Conservation (phyloP, 352 stramenopile species). For the Globisporangium paroecandrum region DNA sequence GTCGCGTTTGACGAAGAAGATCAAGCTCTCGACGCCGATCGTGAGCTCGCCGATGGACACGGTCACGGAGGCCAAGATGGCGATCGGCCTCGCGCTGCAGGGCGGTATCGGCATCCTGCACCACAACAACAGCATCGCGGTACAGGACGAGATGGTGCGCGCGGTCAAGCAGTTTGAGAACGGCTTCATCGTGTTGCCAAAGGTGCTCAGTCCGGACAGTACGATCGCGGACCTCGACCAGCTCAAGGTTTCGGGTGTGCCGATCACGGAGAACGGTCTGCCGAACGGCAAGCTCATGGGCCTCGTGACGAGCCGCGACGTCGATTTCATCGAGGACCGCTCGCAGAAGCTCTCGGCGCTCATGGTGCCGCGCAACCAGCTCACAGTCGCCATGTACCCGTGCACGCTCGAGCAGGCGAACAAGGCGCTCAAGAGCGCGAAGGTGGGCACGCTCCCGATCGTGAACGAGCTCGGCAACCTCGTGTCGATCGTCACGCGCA, state of each 20-base stretch:
- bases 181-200: conserved; percentile 98
- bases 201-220: conserved; percentile 90
- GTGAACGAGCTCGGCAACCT: conserved; percentile 95
- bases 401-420: conserved; percentile 95
- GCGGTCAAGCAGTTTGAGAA: conserved; percentile 98
- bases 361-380: conserved; percentile 74
- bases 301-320: conserved; percentile 97
- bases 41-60: conserved; percentile 99
- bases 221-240: conserved; percentile 92
- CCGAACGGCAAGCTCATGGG: conserved; percentile 95
- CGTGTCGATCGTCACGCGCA: conserved; percentile 95
- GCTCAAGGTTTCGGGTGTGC: conserved; percentile 96
- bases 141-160: conserved; percentile 90
- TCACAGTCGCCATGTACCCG: conserved; percentile 91
- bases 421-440: conserved; percentile 94
- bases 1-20: conserved; percentile 87
- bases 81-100: conserved; percentile 97
- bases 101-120: conserved; percentile 98
- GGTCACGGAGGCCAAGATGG: conserved; percentile 98
- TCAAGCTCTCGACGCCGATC: conserved; percentile 92
- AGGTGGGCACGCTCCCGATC: conserved; percentile 99
- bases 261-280: conserved; percentile 95
- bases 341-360: conserved; percentile 53
- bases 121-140: conserved; percentile 95
- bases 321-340: conserved; percentile 95